A percentile compares a stretch with the other conserved stretches of the same genome.
phyloP scores from a whole-genome alignment of 2,329 filamentous ascomycete species.

The Arthrobotrys megalospora region DNA sequence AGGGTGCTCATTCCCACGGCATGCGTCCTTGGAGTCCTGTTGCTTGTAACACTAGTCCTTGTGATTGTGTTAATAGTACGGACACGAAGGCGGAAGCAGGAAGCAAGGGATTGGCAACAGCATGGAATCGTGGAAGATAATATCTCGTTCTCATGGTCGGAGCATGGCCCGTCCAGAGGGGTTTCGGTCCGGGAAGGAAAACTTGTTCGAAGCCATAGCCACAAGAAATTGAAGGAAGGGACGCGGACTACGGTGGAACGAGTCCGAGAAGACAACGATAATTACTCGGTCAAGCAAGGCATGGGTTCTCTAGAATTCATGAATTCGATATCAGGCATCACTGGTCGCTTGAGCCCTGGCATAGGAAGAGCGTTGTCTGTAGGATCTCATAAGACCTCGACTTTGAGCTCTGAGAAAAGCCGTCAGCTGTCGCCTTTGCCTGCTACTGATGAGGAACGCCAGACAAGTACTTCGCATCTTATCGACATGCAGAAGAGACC shows the following conservation, averaged over 20 bases:
- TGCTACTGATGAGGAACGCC: conserved; percentile 35
- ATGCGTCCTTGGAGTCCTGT: conserved; percentile 37
- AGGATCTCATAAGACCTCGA: conserved; percentile 52
- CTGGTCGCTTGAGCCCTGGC: conserved; percentile 53
- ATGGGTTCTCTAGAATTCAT: conserved; percentile 51
- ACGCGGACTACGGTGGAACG: conserved; percentile 25
- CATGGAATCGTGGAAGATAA: conserved; percentile 49
- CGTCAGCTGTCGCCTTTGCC: conserved; percentile 54
- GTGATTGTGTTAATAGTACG: conserved; percentile 37
- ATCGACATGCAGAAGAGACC: conserved; percentile 48
- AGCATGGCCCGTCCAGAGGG: conserved; percentile 43
- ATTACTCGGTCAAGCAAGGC: conserved; percentile 24
- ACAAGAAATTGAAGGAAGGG: conserved; percentile 25
- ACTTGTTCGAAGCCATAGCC: conserved; percentile 50
- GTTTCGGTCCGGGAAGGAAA: conserved; percentile 57
- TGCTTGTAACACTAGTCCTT: conserved; percentile 28
- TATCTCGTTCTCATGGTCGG: conserved; percentile 55
- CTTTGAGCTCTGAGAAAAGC: conserved; percentile 46
- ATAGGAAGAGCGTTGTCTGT: conserved; percentile 54
- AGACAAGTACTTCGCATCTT: conserved; percentile 27
- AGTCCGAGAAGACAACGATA: conserved; percentile 30
- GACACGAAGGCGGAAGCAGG: conserved; percentile 23
- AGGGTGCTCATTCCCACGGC: conserved; percentile 52
- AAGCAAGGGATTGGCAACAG: conserved; percentile 42
- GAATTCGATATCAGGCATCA: conserved; percentile 59